These are phyloP conservation scores for Leucoagaricus sp. DNA, from an alignment of 1,284 basidiomycete species.

Conservation along the genomic window DNA sequence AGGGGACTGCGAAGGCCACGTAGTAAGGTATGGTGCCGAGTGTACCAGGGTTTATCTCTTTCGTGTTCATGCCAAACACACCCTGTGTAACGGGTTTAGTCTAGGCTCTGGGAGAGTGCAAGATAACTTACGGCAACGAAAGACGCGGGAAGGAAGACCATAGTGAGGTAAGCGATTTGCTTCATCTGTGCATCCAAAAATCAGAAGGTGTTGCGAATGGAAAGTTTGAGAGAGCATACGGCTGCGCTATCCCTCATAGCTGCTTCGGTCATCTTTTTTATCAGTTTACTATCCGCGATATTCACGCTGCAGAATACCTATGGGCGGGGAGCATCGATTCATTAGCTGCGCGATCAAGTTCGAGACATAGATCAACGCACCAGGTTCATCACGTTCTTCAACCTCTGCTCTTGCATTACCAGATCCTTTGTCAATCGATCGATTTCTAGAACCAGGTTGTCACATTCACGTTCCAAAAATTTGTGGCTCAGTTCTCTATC, in stretches of 20 bases:
- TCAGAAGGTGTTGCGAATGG: not conserved
- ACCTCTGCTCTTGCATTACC: constrained; percentile 44
- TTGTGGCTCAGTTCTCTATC: constrained; percentile 14
- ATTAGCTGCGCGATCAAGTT: no score
- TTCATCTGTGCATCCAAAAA: constrained; percentile 15
- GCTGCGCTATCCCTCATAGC: constrained; percentile 19
- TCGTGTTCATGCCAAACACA: constrained; percentile 47
- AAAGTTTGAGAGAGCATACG: not conserved
- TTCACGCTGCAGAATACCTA: constrained; percentile 20
- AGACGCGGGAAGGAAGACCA: constrained; percentile 43
- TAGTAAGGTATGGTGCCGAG: constrained; percentile 36
- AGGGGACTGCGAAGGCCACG: constrained; percentile 34
- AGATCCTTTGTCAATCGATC: constrained; percentile 40
- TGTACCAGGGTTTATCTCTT: constrained; percentile 33
- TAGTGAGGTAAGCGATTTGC: constrained; percentile 20
- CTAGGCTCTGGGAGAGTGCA: not conserved
- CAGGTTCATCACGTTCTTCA: constrained; percentile 25
- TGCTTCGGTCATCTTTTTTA: constrained; percentile 19
- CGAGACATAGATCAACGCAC: not conserved
- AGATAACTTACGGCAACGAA: constrained; percentile 47
- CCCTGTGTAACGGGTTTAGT: constrained; percentile 21
- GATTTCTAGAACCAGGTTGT: constrained; percentile 46
- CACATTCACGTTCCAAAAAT: constrained; percentile 43
- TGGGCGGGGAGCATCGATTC: not conserved
- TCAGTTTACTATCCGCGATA: constrained; percentile 17